Evolutionary conservation across 306 rosid genomes (phyloP).

Genomic region (Acacia confusa): DNA sequence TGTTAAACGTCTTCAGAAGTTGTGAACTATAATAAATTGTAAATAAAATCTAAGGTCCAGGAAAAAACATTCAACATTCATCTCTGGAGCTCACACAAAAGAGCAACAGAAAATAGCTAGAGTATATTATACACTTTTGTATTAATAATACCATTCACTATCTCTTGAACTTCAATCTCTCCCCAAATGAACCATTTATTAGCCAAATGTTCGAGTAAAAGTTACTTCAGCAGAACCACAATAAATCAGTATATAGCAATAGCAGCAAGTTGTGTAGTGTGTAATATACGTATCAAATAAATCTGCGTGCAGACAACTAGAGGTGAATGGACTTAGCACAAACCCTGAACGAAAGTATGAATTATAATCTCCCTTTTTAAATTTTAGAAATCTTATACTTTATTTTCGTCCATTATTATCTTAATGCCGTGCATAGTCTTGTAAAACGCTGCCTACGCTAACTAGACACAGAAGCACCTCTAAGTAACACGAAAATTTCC

Average conservation of each 20-base stretch:
- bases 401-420: not conserved
- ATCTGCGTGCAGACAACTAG: not conserved
- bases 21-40: not conserved
- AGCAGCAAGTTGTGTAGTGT: not conserved
- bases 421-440: not conserved
- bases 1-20: conserved; percentile 7
- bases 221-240: not conserved
- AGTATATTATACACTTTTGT: not conserved
- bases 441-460: not conserved
- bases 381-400: not conserved
- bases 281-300: not conserved
- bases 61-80: not conserved
- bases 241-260: not conserved
- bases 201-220: not conserved
- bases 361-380: not conserved
- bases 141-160: not conserved
- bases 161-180: not conserved
- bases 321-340: not conserved
- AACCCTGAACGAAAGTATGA: not conserved
- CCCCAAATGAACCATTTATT: not conserved
- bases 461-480: not conserved
- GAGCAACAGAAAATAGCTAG: not conserved
- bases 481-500: not conserved
- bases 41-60: not conserved
- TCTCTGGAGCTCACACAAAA: not conserved